A percentile compares a stretch with the other conserved stretches of the same genome.
Conservation (phyloP, 176 grass and related monocot species). For the Juncus inflexus region DNA sequence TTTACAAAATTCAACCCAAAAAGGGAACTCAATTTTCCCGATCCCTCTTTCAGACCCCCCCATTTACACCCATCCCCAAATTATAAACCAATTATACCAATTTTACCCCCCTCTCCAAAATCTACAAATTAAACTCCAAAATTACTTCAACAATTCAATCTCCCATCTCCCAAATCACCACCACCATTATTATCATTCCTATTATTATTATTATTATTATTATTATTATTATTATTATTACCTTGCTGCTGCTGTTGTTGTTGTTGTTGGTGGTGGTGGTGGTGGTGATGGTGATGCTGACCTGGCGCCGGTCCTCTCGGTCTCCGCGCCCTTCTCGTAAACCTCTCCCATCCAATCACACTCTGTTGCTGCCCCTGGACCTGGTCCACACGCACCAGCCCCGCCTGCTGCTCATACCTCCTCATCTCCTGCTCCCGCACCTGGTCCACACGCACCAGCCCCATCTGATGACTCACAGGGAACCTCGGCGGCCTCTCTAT, state of each 20-base stretch:
- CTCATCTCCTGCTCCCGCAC: slow-evolving; percentile 18
- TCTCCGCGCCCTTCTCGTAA: slow-evolving; percentile 70
- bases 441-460: slow-evolving; percentile 16
- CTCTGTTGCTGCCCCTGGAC: slow-evolving; percentile 23
- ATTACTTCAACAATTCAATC: background rate
- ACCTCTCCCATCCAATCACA: slow-evolving; percentile 82
- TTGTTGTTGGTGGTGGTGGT: background rate
- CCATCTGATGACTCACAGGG: slow-evolving; percentile 20
- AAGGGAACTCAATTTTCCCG: background rate
- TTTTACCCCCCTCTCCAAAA: slow-evolving; percentile 12
- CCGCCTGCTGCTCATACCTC: slow-evolving; percentile 33
- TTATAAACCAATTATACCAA: slow-evolving; percentile 23
- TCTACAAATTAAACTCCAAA: slow-evolving; percentile 8
- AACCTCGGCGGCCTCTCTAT: slow-evolving; percentile 4
- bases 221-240: slow-evolving; percentile 15
- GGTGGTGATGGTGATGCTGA: background rate
- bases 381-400: slow-evolving; percentile 25
- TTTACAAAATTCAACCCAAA: slow-evolving; percentile 22
- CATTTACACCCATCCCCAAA: background rate
- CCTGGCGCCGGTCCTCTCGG: slow-evolving; percentile 39
- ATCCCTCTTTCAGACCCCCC: slow-evolving; percentile 12
- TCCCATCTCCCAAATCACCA: slow-evolving; percentile 1
- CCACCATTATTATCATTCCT: background rate
- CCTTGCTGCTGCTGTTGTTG: slow-evolving; percentile 18
- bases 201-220: slow-evolving; percentile 17